These are phyloP conservation scores for Abrus pulchellus DNA, from an alignment of 306 rosid genomes.

Conservation along the genomic window DNA sequence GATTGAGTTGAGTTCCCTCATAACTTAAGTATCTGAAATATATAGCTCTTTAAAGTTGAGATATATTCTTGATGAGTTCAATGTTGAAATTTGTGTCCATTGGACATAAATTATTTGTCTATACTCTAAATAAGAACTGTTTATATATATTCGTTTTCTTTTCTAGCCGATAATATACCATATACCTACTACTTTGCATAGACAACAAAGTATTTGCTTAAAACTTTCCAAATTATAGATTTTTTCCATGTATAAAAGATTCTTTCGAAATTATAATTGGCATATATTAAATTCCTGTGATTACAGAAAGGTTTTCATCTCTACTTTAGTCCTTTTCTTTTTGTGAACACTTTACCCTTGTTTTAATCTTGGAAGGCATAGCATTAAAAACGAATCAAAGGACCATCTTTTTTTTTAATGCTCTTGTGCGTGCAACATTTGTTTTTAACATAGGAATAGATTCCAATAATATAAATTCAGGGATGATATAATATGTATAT, in stretches of 20 bases:
- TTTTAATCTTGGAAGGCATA: not conserved
- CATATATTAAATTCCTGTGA: too few relatives aligned
- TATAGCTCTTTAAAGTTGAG: constrained; percentile 52
- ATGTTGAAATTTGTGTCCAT: not conserved
- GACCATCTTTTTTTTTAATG: not conserved
- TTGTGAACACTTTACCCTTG: not conserved
- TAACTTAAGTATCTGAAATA: constrained; percentile 48
- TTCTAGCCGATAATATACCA: too few relatives aligned
- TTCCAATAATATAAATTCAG: not conserved
- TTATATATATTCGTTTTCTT: too few relatives aligned
- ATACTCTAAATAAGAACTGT: not conserved
- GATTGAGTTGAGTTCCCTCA: constrained; percentile 39
- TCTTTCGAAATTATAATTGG: too few relatives aligned
- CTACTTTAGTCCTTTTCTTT: not conserved
- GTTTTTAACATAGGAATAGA: too few relatives aligned
- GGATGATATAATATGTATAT: not conserved
- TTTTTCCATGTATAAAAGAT: too few relatives aligned
- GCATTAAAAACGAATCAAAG: not conserved
- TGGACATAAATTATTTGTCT: not conserved
- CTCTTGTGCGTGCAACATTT: not conserved
- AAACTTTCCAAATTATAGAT: too few relatives aligned
- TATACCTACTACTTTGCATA: too few relatives aligned
- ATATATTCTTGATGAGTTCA: constrained; percentile 30
- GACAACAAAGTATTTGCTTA: too few relatives aligned
- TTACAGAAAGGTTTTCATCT: too few relatives aligned